A percentile compares a stretch with the other conserved stretches of the same genome.
Conservation (phyloP, 2,329 filamentous ascomycete genomes). For the Scedosporium boydii region DNA sequence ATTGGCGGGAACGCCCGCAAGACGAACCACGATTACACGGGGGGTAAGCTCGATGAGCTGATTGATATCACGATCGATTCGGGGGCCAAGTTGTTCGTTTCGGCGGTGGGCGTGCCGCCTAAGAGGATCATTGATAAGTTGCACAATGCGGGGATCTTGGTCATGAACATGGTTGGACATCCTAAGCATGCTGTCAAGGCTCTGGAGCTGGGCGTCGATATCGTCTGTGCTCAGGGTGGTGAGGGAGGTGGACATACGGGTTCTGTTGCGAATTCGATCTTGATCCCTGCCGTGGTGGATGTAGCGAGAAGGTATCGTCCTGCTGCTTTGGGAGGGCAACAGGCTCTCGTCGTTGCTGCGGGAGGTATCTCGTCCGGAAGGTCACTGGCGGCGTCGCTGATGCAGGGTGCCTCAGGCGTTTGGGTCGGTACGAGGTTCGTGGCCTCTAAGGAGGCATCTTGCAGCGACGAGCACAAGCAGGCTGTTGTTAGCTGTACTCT, state of each 20-base stretch:
- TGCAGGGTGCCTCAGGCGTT: conserved; percentile 80
- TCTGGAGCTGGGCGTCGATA: conserved; percentile 75
- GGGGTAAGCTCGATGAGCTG: conserved; percentile 77
- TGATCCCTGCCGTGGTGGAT: conserved; percentile 81
- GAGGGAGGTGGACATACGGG: conserved; percentile 93
- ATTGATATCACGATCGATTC: conserved; percentile 79
- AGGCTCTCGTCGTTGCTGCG: conserved; percentile 77
- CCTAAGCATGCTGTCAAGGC: conserved; percentile 88
- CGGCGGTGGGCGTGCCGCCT: conserved; percentile 80
- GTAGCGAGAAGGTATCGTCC: conserved; percentile 66
- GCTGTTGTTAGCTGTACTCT: conserved; percentile 72
- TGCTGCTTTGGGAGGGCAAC: conserved; percentile 55
- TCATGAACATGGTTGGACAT: conserved; percentile 98
- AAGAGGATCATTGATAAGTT: conserved; percentile 61
- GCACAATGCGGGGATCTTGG: conserved; percentile 68
- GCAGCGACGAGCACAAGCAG: conserved; percentile 72
- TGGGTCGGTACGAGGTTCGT: conserved; percentile 96
- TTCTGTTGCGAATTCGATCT: conserved; percentile 73
- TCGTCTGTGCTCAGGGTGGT: conserved; percentile 85
- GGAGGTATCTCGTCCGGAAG: conserved; percentile 81
- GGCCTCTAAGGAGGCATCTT: conserved; percentile 70
- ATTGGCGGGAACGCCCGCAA: conserved; percentile 74
- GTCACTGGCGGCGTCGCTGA: conserved; percentile 69
- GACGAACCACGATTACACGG: conserved; percentile 94
- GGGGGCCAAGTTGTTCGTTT: conserved; percentile 78